These are phyloP conservation scores for Sclerotinia minor DNA, from an alignment of 2,329 filamentous ascomycete species.

Conservation along the genomic window DNA sequence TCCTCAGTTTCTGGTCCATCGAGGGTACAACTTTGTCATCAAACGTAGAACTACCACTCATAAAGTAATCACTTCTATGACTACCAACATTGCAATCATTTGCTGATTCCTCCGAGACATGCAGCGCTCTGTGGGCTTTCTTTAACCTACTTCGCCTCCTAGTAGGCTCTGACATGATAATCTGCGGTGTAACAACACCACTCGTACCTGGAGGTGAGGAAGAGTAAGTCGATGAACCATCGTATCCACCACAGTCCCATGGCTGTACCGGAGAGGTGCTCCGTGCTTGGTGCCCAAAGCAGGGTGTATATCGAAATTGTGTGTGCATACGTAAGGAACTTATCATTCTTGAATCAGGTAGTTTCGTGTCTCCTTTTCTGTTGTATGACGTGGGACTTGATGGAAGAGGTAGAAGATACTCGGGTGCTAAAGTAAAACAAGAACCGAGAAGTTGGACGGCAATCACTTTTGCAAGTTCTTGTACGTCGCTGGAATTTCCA, in stretches of 20 bases:
- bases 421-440: slow-evolving; percentile 40
- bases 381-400: slow-evolving; percentile 19
- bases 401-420: slow-evolving; percentile 26
- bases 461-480: slow-evolving; percentile 39
- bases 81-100: slow-evolving; percentile 20
- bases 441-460: slow-evolving; percentile 40
- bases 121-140: slow-evolving; percentile 24
- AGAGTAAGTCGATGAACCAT: slow-evolving; percentile 27
- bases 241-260: slow-evolving; percentile 32
- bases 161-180: slow-evolving; percentile 16
- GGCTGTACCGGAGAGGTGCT: slow-evolving; percentile 37
- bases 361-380: slow-evolving; percentile 14
- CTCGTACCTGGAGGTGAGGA: slow-evolving; percentile 20
- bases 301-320: slow-evolving; percentile 40
- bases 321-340: slow-evolving; percentile 42
- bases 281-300: slow-evolving; percentile 40
- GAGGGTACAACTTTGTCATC: neutral
- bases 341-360: slow-evolving; percentile 38
- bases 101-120: slow-evolving; percentile 29
- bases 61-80: slow-evolving; percentile 9
- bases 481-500: slow-evolving; percentile 27
- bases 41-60: neutral
- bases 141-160: slow-evolving; percentile 18
- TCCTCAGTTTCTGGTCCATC: neutral
- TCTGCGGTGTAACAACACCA: slow-evolving; percentile 25